phyloP scores from a whole-genome alignment of 2,329 filamentous ascomycete genomes.

The Rutstroemia sp. region DNA sequence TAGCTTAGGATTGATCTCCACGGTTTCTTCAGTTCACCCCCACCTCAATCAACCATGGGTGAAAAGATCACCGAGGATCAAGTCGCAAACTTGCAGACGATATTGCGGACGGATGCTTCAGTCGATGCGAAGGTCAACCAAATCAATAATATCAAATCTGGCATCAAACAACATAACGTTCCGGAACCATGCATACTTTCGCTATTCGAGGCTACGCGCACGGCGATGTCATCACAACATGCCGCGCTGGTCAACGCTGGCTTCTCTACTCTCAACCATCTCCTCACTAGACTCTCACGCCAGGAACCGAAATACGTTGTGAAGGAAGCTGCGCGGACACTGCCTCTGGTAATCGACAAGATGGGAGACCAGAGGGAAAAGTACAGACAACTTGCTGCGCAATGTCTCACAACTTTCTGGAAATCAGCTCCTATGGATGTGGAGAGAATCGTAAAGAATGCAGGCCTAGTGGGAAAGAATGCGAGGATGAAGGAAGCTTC shows the following conservation, averaged over 20 bases:
- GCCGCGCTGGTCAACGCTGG: conserved; percentile 72
- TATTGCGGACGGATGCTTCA: conserved; percentile 54
- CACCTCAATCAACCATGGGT: conserved; percentile 35
- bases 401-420: conserved; percentile 73
- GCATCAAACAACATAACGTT: conserved; percentile 89
- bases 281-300: conserved; percentile 76
- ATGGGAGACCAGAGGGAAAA: conserved; percentile 86
- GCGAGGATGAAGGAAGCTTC: conserved; percentile 75
- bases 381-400: conserved; percentile 64
- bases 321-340: conserved; percentile 62
- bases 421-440: conserved; percentile 62
- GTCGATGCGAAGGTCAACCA: conserved; percentile 64
- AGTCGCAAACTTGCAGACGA: conserved; percentile 45
- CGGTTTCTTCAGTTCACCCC: conserved; percentile 4
- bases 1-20: conserved; percentile 8
- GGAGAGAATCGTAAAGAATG: conserved; percentile 71
- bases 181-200: conserved; percentile 63
- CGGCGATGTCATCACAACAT: conserved; percentile 69
- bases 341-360: conserved; percentile 73
- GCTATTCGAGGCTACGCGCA: conserved; percentile 75
- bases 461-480: conserved; percentile 73
- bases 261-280: conserved; percentile 80
- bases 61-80: conserved; percentile 53
- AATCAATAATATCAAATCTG: conserved; percentile 71
- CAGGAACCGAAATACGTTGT: conserved; percentile 71